Evolutionary conservation across 2,329 filamentous ascomycete genomes (phyloP), one percentile per base, ranked within the genome.

Genomic region (Pseudocercospora crystallina): DNA sequence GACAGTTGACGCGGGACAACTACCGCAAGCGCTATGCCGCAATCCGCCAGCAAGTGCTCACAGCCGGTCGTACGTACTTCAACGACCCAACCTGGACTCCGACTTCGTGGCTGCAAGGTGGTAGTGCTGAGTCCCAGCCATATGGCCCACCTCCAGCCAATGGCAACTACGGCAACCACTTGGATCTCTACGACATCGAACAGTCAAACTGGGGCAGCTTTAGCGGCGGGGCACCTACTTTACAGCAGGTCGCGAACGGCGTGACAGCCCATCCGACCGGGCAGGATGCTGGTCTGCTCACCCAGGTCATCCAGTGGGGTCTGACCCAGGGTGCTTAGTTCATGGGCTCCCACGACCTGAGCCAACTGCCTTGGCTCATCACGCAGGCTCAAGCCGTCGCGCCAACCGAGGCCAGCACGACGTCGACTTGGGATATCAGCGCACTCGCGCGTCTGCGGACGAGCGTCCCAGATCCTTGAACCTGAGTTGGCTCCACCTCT

Each of bases 281-380:
- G 5, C 13, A 52, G 10, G 54, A 57, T 29, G 39, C 36, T 5
- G 51, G 54, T 1, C 13, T 47, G 2, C 26, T 57, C 17, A 54
- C 54, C 0, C 37, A 52, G 9, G 54, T 39, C 3, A 15, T 54
- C 17, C 5, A n/a, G 1, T 57, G 41, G 40, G 47, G 51, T 1
- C 26, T 30, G n/a, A 3, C 7, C 2, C 36, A 49, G 30, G 44
- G 47, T 10, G 15, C 39, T 1, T 15, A 12, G 5, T 3, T 10
- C 45, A 5, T 26, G 20, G 20, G 4, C 20, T 26, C 20, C 20
- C 20, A 26, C 20, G 20, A 26, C 20, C 7, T 26, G 20, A 26
- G 20, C 20, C 20, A 26, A 7, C 20, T 26, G 7, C 20, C 20
- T 3, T 33, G 26, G 3, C 37, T 47, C 36, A 20, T 17, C 8